These are phyloP conservation scores for Psidium guajava DNA, from an alignment of 345 rosid species.

Conservation along the genomic window DNA sequence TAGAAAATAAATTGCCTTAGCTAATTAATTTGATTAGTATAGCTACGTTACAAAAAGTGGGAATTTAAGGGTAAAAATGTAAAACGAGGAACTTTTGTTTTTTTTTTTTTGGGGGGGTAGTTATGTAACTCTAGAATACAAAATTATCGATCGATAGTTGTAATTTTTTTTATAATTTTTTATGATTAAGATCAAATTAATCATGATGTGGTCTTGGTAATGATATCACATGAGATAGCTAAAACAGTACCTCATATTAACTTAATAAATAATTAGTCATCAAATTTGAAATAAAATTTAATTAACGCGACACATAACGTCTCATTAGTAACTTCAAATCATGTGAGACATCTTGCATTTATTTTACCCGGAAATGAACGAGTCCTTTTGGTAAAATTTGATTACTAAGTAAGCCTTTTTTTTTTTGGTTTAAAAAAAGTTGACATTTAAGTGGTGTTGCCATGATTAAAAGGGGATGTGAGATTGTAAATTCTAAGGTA, in stretches of 20 bases:
- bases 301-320: neutral
- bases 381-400: neutral
- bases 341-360: neutral
- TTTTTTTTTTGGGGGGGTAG: too few species aligned
- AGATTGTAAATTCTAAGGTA: too few species aligned
- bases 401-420: neutral
- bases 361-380: neutral
- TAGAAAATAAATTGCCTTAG: neutral
- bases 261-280: neutral
- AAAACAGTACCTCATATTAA: neutral
- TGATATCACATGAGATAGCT: neutral
- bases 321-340: neutral
- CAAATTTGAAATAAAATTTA: neutral
- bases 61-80: neutral
- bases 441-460: too few species aligned
- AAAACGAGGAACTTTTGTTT: neutral
- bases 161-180: too few species aligned
- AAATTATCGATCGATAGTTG: neutral
- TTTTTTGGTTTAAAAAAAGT: too few species aligned
- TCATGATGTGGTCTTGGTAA: neutral
- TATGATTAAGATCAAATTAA: neutral
- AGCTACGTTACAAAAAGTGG: neutral
- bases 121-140: neutral
- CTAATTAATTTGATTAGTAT: neutral
- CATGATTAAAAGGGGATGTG: too few species aligned